Percentiles rank a stretch among this genome's conserved stretches.
These are phyloP conservation scores for Massariosphaeria phaeospora DNA, from an alignment of 495 filamentous ascomycete genomes.

Conservation along the genomic window DNA sequence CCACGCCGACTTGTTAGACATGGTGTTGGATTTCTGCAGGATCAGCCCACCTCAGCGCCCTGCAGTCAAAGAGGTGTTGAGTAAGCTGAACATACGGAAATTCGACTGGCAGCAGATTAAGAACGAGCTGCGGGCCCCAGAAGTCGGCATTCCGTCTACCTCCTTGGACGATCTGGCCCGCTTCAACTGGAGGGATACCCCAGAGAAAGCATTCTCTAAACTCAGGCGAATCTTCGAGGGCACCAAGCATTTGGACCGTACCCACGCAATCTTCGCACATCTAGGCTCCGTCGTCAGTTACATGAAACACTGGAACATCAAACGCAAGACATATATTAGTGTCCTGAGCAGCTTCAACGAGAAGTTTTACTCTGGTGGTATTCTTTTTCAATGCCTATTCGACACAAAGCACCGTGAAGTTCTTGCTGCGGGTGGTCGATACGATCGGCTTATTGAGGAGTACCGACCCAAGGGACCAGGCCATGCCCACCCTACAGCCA, in stretches of 20 bases:
- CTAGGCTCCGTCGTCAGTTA: conserved; percentile 71
- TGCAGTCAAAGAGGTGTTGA: conserved; percentile 74
- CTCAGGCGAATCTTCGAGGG: conserved; percentile 70
- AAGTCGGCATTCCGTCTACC: conserved; percentile 78
- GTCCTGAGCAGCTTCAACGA: conserved; percentile 88
- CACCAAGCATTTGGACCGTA: conserved; percentile 58
- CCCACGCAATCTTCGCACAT: conserved; percentile 71
- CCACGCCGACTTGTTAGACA: conserved; percentile 75
- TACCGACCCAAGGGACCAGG: conserved; percentile 57
- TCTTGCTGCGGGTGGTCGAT: conserved; percentile 89
- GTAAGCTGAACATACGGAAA: conserved; percentile 78
- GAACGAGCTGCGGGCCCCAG: conserved; percentile 71
- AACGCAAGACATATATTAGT: conserved; percentile 74
- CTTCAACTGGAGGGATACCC: conserved; percentile 83
- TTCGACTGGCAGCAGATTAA: conserved; percentile 82
- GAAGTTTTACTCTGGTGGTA: conserved; percentile 80
- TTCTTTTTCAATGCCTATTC: conserved; percentile 87
- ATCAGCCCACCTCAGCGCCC: conserved; percentile 64
- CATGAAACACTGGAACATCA: conserved; percentile 65
- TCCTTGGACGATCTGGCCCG: conserved; percentile 82
- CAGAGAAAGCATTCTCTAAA: conserved; percentile 66
- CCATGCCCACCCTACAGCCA: conserved; percentile 15
- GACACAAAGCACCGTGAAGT: conserved; percentile 81
- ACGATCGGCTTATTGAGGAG: conserved; percentile 77
- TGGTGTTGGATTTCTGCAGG: conserved; percentile 83